Conservation (phyloP, 1,139 yeast species). For the Magnusiomyces suaveolens region DNA sequence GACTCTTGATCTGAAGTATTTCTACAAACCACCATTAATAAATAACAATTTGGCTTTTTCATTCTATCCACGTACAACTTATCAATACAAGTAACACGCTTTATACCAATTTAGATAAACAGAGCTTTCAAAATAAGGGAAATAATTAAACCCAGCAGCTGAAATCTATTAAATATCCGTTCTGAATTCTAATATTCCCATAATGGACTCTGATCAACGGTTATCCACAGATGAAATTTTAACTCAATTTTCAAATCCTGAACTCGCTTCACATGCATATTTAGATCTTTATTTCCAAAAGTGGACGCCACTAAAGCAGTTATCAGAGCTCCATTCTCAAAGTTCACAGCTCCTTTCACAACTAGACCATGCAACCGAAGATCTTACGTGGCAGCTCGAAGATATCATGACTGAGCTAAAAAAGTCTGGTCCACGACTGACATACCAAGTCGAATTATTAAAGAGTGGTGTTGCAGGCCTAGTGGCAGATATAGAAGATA, state of each 20-base stretch:
- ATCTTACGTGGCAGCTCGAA: constrained; percentile 28
- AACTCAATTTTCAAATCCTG: constrained; percentile 24
- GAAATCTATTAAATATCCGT: too few relatives aligned
- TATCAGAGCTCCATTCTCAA: constrained; percentile 27
- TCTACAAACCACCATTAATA: too few relatives aligned
- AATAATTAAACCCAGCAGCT: too few relatives aligned
- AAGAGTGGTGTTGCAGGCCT: constrained; percentile 27
- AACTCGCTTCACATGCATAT: constrained; percentile 27
- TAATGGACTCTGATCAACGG: background rate
- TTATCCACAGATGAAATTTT: constrained; percentile 21
- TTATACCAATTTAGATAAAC: too few relatives aligned
- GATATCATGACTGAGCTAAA: constrained; percentile 24
- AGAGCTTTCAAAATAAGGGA: too few relatives aligned
- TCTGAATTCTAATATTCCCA: too few relatives aligned
- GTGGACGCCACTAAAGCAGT: constrained; percentile 18
- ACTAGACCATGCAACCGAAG: constrained; percentile 29
- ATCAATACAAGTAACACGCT: too few relatives aligned
- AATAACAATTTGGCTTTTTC: too few relatives aligned
- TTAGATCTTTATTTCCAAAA: constrained; percentile 24
- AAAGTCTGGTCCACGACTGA: constrained; percentile 27
- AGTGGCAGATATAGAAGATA: constrained; percentile 21
- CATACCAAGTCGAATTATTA: constrained; percentile 31
- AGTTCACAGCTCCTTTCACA: constrained; percentile 29
- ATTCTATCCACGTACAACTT: too few relatives aligned
- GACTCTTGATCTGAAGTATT: too few relatives aligned